Conservation (phyloP, 208 protist species). For the Trypanosoma brucei region DNA sequence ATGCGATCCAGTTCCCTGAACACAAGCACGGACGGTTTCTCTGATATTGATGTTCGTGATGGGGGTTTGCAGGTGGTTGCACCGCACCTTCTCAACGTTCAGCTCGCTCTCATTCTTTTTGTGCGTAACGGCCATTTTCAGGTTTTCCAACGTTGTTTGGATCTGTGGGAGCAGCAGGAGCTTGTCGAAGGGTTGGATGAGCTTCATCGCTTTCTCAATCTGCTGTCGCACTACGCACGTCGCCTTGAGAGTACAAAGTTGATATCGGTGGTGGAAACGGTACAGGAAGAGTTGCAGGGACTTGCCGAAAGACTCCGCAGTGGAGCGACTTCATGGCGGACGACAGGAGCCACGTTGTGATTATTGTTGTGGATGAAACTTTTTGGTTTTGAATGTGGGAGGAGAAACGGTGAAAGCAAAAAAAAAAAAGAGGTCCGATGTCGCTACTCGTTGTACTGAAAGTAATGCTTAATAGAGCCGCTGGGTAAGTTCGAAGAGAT, state of each 20-base stretch:
- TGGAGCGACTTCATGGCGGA: background rate
- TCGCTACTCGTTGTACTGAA: too few relatives aligned
- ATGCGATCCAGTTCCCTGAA: constrained; percentile 8
- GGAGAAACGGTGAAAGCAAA: too few relatives aligned
- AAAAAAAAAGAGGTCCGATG: too few relatives aligned
- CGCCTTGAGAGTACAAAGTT: constrained; percentile 22
- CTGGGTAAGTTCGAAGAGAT: too few relatives aligned
- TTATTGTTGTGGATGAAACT: background rate
- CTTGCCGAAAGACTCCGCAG: constrained; percentile 9
- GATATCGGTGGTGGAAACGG: constrained; percentile 10
- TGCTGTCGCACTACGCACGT: constrained; percentile 22
- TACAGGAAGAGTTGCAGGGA: constrained; percentile 19
- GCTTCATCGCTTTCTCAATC: constrained; percentile 34
- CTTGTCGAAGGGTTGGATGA: constrained; percentile 33
- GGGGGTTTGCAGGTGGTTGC: constrained; percentile 22
- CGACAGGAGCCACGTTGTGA: too few relatives aligned
- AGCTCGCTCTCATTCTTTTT: constrained; percentile 61
- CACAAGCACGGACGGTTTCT: constrained; percentile 13
- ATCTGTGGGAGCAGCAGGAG: constrained; percentile 18
- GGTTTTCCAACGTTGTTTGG: constrained; percentile 4
- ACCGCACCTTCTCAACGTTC: constrained; percentile 47
- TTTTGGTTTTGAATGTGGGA: background rate
- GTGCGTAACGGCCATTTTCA: constrained; percentile 22
- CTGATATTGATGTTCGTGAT: constrained; percentile 31
- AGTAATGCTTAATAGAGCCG: too few relatives aligned